These are phyloP conservation scores for Ophioceras dolichostomum DNA, from an alignment of 2,329 filamentous ascomycete species.

Conservation along the genomic window DNA sequence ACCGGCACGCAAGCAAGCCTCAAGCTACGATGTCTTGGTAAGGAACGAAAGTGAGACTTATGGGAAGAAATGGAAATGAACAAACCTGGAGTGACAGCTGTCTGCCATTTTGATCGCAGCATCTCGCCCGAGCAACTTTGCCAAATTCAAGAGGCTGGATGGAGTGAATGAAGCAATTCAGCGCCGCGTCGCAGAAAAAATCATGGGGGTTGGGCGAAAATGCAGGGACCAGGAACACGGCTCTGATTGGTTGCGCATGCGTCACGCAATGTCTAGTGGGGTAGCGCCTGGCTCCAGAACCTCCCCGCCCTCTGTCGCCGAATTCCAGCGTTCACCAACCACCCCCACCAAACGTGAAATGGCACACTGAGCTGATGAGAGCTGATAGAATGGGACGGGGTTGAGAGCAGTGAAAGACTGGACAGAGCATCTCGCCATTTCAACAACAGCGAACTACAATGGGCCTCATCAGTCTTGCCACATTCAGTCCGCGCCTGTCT, in stretches of 20 bases:
- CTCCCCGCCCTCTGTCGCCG: background rate
- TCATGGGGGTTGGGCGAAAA: background rate
- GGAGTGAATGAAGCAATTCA: background rate
- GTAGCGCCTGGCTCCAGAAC: background rate
- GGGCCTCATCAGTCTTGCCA: too few species aligned
- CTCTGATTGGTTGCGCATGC: background rate
- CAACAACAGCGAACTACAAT: background rate
- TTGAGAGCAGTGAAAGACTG: too few species aligned
- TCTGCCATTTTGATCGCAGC: background rate
- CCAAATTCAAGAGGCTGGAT: conserved; percentile 1
- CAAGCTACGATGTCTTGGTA: too few species aligned
- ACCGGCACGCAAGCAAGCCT: background rate
- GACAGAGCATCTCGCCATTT: too few species aligned
- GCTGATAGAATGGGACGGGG: background rate
- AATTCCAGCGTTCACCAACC: background rate
- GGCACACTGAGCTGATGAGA: background rate
- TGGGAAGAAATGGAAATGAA: background rate
- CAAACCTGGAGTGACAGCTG: background rate
- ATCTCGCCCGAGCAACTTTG: background rate
- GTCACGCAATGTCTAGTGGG: too few species aligned
- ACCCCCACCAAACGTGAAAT: too few species aligned
- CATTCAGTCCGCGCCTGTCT: too few species aligned
- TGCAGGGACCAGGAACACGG: background rate
- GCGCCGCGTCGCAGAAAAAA: background rate
- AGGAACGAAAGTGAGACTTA: too few species aligned